Base-by-base conservation (phyloP, 2,329 filamentous ascomycete species). In the Penicillium sp. region DNA sequence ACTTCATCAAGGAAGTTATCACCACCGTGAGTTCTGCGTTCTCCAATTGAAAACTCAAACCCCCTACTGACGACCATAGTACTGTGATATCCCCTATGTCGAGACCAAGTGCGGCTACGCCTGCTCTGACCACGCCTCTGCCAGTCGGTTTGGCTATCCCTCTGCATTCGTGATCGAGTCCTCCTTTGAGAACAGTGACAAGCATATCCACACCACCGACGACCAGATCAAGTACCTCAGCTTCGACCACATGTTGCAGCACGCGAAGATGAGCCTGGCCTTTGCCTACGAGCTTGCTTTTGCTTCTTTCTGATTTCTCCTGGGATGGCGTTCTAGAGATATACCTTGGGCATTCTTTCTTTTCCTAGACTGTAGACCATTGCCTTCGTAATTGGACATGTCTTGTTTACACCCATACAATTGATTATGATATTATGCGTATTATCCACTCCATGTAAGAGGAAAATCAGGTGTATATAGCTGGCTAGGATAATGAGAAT, bases 221-320 rank as follows among this genome's bases (percentile, higher is more conserved):
- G 87, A 90, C 63, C 80, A 79, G 60, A 80, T 89, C 54, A 77
- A 85, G 62, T 82, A 81, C 54, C 69, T 90, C 48, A 82, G 82
- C 58, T 95, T 94, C 65, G 82, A 90, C 65, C 89, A 95, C 68
- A 95, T 95, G 89, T 76, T 93, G 27, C 84, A 95, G 72, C 89
- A 95, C 69, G 88, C 87, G 18, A 85, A 82, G 65, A 78, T 95
- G 77, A 93, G 88, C 1, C 74, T 95, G 26, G 87, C 85, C 4
- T 77, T 95, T 57, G 87, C 84, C 4, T 91, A 90, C 61, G 89
- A 95, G 73, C 77, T 95, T 50, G 88, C 84, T 8, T 87, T 87
- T 72, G 81, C 87, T 16, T 75, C 86, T 49, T 87, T 90, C 34
- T 41, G 39, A 41, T 40, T 32, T 22, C 39, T 9, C 41, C 47